phyloP scores from a whole-genome alignment of 371 early-diverging fungal species.

The Mucor plumbeus region DNA sequence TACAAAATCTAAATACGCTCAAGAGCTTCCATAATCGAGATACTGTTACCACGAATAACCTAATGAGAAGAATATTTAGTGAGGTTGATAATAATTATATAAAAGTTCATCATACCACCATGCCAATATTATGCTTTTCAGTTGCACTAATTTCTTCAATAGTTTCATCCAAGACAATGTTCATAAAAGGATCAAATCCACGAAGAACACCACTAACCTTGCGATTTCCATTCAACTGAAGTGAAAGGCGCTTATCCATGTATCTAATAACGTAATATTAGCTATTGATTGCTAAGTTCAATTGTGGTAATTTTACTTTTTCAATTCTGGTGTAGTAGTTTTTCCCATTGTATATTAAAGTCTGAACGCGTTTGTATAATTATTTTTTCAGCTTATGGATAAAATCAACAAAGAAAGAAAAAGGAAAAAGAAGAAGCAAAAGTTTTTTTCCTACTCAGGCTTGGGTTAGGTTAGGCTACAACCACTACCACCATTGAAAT shows the following conservation, averaged over 20 bases:
- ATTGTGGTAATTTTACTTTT: slow-evolving; percentile 60
- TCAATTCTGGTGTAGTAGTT: slow-evolving; percentile 83
- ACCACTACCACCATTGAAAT: neutral
- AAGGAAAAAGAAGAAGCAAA: slow-evolving; percentile 4
- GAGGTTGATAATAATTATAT: neutral
- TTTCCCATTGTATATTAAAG: slow-evolving; percentile 57
- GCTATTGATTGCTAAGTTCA: neutral
- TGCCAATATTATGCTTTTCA: slow-evolving; percentile 80
- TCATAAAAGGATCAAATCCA: slow-evolving; percentile 98
- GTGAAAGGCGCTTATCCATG: slow-evolving; percentile 94
- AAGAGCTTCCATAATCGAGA: slow-evolving; percentile 88
- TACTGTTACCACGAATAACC: slow-evolving; percentile 96
- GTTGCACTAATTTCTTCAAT: slow-evolving; percentile 79
- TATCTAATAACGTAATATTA: slow-evolving; percentile 61
- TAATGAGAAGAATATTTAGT: slow-evolving; percentile 30
- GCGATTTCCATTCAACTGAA: slow-evolving; percentile 93
- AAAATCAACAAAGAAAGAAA: neutral
- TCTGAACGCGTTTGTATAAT: neutral
- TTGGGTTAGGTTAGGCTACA: neutral
- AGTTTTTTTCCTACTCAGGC: slow-evolving; percentile 5
- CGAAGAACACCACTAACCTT: slow-evolving; percentile 93
- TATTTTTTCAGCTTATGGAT: neutral
- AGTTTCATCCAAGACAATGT: slow-evolving; percentile 96
- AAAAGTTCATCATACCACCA: slow-evolving; percentile 71
- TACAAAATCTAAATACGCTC: slow-evolving; percentile 72